Evolutionary conservation across 1,284 basidiomycete genomes (phyloP), one percentile per base, ranked within the genome.

Genomic region (Ustilago xerochloae): DNA sequence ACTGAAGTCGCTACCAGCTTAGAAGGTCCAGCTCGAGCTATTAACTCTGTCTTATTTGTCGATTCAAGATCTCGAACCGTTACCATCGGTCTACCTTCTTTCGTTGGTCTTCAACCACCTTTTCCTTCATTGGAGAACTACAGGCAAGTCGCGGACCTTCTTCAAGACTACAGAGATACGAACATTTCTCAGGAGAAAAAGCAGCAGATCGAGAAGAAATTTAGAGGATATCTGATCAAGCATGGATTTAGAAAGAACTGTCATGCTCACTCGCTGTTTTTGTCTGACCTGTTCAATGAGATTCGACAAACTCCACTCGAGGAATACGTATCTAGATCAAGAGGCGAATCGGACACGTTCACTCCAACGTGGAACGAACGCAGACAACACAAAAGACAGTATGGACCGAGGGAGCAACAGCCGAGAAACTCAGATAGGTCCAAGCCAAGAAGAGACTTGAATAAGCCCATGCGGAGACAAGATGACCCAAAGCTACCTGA

Each of bases 1-100:
- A n/a, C 1, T 3, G 51, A 62, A 5, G 7, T 68, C 20, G 54
- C 46, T 28, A 15, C 15, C 10, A 15, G 6, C 6, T 20, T 63
- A 13, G 47, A 55, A 20, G 15, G 5, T 6, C 12, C 13, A 26
- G 24, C 16, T 3, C 30, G 22, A 9, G 4, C 9, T 3, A 29
- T 63, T n/a, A 16, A 36, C 2, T 39, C 61, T 2, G 52, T 69
- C 10, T 10, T 60, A 5, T 32, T 69, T 18, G 6, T 60, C 20
- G 61, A 69, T 29, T 16, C 56, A 2, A 29, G 43, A 4, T 63
- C 66, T 0, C 39, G 39, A 3, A 52, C 52, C 2, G 2, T 59
- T 2, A 59, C 58, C 10, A 32, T 71, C 18, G 68, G 68, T 4
- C 43, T 71, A 20, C 59, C 63, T 1, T 16, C 63, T 5, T 49